phyloP scores from a whole-genome alignment of 805 yeast species.

The Cyberlindnera saturnus region DNA sequence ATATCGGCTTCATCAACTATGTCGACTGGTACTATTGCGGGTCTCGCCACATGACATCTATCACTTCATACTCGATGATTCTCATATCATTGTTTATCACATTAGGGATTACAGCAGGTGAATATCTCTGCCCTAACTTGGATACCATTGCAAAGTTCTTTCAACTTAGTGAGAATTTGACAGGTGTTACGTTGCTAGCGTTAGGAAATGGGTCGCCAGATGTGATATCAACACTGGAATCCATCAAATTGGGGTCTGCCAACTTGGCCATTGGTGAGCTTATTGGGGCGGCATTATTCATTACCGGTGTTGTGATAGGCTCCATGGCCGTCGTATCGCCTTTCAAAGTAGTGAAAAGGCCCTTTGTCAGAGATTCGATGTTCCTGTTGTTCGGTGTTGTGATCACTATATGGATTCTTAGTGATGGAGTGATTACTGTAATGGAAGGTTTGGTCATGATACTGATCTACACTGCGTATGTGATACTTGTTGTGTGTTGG shows the following conservation, averaged over 20 bases:
- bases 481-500: slow-evolving; percentile 35
- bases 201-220: slow-evolving; percentile 94
- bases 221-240: slow-evolving; percentile 76
- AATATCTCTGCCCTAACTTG: slow-evolving; percentile 76
- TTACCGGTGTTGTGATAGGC: slow-evolving; percentile 81
- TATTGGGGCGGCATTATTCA: slow-evolving; percentile 85
- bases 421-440: slow-evolving; percentile 51
- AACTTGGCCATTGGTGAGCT: slow-evolving; percentile 84
- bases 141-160: slow-evolving; percentile 59
- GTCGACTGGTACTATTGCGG: slow-evolving; percentile 19
- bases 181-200: slow-evolving; percentile 86
- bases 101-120: slow-evolving; percentile 79
- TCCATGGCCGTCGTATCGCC: slow-evolving; percentile 68
- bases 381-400: slow-evolving; percentile 47
- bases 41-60: background rate
- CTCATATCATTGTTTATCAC: slow-evolving; percentile 47
- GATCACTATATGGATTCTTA: slow-evolving; percentile 43
- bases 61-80: slow-evolving; percentile 3
- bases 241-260: slow-evolving; percentile 64
- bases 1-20: slow-evolving; percentile 22
- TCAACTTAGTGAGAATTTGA: slow-evolving; percentile 66
- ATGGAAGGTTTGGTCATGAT: slow-evolving; percentile 55
- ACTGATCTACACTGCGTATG: slow-evolving; percentile 52
- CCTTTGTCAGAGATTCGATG: slow-evolving; percentile 42
- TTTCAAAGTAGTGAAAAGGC: slow-evolving; percentile 42